phyloP scores from a whole-genome alignment of 1,139 yeast genomes.

The Kodamaea ohmeri region DNA sequence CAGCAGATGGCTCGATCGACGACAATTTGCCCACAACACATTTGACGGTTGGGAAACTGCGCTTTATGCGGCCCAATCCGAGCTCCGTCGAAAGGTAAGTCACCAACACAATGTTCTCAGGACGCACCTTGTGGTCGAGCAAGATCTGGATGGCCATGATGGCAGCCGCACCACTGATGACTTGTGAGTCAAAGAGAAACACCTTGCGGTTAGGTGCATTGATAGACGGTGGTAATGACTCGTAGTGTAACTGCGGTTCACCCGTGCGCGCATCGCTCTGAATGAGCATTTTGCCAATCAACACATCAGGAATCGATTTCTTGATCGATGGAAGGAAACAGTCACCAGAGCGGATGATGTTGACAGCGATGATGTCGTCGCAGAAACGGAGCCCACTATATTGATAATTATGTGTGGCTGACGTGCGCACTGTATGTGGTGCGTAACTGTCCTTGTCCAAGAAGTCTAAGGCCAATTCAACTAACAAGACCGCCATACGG shows the following conservation, averaged over 20 bases:
- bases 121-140: slow-evolving; percentile 72
- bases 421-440: slow-evolving; percentile 19
- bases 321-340: slow-evolving; percentile 80
- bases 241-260: slow-evolving; percentile 86
- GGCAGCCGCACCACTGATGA: slow-evolving; percentile 89
- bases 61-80: slow-evolving; percentile 71
- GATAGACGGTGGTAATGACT: slow-evolving; percentile 53
- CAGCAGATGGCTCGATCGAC: slow-evolving; percentile 25
- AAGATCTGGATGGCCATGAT: slow-evolving; percentile 92
- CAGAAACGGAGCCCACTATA: slow-evolving; percentile 41
- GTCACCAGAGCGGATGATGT: slow-evolving; percentile 87
- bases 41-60: slow-evolving; percentile 68
- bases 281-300: slow-evolving; percentile 78
- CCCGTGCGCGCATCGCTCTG: slow-evolving; percentile 89
- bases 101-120: slow-evolving; percentile 64
- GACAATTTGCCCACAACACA: slow-evolving; percentile 71
- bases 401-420: slow-evolving; percentile 30
- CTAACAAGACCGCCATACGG: slow-evolving; percentile 67
- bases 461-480: slow-evolving; percentile 64
- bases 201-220: slow-evolving; percentile 41
- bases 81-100: slow-evolving; percentile 75
- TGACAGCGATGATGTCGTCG: slow-evolving; percentile 65
- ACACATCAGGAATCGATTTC: slow-evolving; percentile 71
- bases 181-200: slow-evolving; percentile 79
- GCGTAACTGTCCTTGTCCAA: slow-evolving; percentile 23